phyloP scores from a whole-genome alignment of 257 asterid species.

The Orobanche coerulescens region DNA sequence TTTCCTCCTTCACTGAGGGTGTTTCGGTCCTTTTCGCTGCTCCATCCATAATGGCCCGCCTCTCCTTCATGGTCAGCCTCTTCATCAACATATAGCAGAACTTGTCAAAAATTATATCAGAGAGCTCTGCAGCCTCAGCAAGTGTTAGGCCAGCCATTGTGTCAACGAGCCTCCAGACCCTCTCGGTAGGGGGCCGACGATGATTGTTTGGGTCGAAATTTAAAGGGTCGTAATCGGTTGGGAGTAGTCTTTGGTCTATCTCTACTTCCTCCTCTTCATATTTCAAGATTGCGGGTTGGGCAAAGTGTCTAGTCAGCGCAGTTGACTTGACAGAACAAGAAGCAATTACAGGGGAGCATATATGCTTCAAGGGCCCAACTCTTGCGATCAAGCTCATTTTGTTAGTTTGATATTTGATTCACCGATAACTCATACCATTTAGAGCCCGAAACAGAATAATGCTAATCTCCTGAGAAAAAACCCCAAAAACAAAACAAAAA shows the following conservation, averaged over 20 bases:
- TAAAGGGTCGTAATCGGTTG: not conserved
- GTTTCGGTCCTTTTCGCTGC: too few species aligned
- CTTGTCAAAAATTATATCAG: not conserved
- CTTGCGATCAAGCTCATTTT: not conserved
- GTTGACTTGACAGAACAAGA: too few species aligned
- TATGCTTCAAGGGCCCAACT: not conserved
- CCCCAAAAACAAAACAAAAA: too few species aligned
- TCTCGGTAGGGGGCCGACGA: not conserved
- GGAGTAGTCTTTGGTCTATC: not conserved
- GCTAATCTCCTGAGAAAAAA: too few species aligned
- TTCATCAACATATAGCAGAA: not conserved
- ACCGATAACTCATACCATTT: too few species aligned
- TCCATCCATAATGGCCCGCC: not conserved
- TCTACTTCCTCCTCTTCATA: too few species aligned
- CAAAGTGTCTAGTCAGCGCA: not conserved
- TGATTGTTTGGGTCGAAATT: not conserved
- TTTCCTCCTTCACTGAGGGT: not conserved
- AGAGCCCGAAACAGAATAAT: too few species aligned
- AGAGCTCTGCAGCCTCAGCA: not conserved
- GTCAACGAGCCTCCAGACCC: not conserved
- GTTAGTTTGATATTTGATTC: too few species aligned
- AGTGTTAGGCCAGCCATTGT: not conserved
- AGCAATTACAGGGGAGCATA: too few species aligned
- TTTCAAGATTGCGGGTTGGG: not conserved
- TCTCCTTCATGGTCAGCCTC: not conserved